Conservation (phyloP, 2,329 filamentous ascomycete species). For the Myrmaecium sp. region DNA sequence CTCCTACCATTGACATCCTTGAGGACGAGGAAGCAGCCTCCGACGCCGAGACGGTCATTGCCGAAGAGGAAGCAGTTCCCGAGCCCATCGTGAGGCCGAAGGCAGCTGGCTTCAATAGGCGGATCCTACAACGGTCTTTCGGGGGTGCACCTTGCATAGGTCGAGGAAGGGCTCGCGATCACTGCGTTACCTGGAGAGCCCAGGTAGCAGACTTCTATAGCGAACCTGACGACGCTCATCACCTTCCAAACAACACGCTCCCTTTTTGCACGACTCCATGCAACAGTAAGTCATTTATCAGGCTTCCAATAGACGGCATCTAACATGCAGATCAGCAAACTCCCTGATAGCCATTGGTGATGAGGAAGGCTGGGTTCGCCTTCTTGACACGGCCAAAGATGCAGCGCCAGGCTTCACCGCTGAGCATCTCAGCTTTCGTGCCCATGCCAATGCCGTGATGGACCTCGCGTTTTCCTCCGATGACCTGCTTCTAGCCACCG, state of each 20-base stretch:
- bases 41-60: slow-evolving; percentile 5
- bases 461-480: slow-evolving; percentile 53
- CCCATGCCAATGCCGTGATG: slow-evolving; percentile 56
- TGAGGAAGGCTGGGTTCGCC: slow-evolving; percentile 47
- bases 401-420: slow-evolving; percentile 36
- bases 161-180: slow-evolving; percentile 22
- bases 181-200: slow-evolving; percentile 37
- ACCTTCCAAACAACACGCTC: slow-evolving; percentile 32
- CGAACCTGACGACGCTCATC: slow-evolving; percentile 35
- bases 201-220: slow-evolving; percentile 45
- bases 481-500: slow-evolving; percentile 48
- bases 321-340: slow-evolving; percentile 30
- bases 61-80: slow-evolving; percentile 5
- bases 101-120: slow-evolving; percentile 16
- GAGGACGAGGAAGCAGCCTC: slow-evolving; percentile 4
- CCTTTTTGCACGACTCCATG: slow-evolving; percentile 51
- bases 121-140: slow-evolving; percentile 29
- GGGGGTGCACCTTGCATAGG: slow-evolving; percentile 24
- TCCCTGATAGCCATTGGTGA: slow-evolving; percentile 52
- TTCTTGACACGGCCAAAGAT: slow-evolving; percentile 42
- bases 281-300: slow-evolving; percentile 36
- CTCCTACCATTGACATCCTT: slow-evolving; percentile 6
- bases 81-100: slow-evolving; percentile 22
- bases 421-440: slow-evolving; percentile 40
- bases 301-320: slow-evolving; percentile 2